phyloP scores from a whole-genome alignment of 768 basidiomycete species.

The Lactarius deliciosus region DNA sequence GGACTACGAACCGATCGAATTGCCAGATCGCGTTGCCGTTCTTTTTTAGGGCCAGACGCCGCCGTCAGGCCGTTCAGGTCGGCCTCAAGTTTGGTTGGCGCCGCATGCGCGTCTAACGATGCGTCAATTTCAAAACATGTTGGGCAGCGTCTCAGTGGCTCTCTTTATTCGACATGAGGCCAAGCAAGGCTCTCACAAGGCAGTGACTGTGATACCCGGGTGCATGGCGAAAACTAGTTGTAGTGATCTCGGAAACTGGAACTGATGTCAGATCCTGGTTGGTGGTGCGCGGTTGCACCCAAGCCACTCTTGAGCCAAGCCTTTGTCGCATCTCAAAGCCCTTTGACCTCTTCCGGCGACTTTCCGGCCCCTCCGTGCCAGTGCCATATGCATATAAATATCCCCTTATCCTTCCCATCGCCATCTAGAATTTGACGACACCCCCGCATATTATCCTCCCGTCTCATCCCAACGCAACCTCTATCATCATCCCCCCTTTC shows the following conservation, averaged over 20 bases:
- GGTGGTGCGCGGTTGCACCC: background rate
- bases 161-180: conserved; percentile 23
- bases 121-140: conserved; percentile 23
- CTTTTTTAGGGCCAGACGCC: conserved; percentile 25
- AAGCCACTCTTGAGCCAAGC: too few species aligned
- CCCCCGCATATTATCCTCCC: conserved; percentile 16
- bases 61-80: conserved; percentile 26
- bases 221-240: conserved; percentile 9
- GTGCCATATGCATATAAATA: conserved; percentile 26
- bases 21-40: conserved; percentile 27
- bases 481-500: conserved; percentile 6
- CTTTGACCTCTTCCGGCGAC: conserved; percentile 22
- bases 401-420: conserved; percentile 20
- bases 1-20: conserved; percentile 24
- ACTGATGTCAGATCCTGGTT: conserved; percentile 25
- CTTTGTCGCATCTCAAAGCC: conserved; percentile 12
- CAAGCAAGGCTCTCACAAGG: conserved; percentile 1
- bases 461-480: conserved; percentile 16
- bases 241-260: conserved; percentile 1
- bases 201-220: conserved; percentile 6
- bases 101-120: conserved; percentile 9
- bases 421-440: conserved; percentile 4
- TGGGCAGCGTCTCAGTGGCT: conserved; percentile 10
- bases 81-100: conserved; percentile 26
- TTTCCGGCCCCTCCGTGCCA: conserved; percentile 24